Evolutionary conservation across 2,329 filamentous ascomycete species (phyloP).

Genomic region (Neopestalotiopsis sp.): DNA sequence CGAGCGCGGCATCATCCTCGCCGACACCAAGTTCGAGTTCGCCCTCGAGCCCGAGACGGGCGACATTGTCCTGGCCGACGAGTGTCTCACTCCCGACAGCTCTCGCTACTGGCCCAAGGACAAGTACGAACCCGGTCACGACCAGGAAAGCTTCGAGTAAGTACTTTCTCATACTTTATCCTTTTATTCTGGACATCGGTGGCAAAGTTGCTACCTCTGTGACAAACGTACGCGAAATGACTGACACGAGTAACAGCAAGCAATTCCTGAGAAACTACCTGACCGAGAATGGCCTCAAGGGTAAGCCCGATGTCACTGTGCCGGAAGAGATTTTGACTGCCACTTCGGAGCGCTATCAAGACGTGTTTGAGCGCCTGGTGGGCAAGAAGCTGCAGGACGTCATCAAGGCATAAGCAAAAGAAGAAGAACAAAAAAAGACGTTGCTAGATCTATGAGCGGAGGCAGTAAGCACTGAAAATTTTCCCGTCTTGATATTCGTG

Average conservation of each 20-base stretch:
- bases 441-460: not conserved
- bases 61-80: conserved; percentile 78
- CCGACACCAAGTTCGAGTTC: conserved; percentile 75
- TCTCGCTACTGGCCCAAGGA: conserved; percentile 86
- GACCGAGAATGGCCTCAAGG: conserved; percentile 73
- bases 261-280: conserved; percentile 85
- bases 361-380: conserved; percentile 47
- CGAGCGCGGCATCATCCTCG: conserved; percentile 74
- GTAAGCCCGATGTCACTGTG: conserved; percentile 74
- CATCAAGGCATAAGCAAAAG: conserved; percentile 7
- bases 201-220: not conserved
- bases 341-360: conserved; percentile 75
- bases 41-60: conserved; percentile 68
- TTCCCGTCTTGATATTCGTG: not conserved
- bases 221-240: not conserved
- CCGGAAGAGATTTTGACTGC: conserved; percentile 73
- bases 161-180: not conserved
- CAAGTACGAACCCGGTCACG: conserved; percentile 72
- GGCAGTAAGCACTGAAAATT: not conserved
- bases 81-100: conserved; percentile 82
- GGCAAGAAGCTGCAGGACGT: conserved; percentile 19
- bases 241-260: conserved; percentile 63
- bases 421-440: not conserved
- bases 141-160: conserved; percentile 73
- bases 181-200: not conserved